phyloP scores from a whole-genome alignment of 345 rosid species.

The Hibiscus tridactylites region DNA sequence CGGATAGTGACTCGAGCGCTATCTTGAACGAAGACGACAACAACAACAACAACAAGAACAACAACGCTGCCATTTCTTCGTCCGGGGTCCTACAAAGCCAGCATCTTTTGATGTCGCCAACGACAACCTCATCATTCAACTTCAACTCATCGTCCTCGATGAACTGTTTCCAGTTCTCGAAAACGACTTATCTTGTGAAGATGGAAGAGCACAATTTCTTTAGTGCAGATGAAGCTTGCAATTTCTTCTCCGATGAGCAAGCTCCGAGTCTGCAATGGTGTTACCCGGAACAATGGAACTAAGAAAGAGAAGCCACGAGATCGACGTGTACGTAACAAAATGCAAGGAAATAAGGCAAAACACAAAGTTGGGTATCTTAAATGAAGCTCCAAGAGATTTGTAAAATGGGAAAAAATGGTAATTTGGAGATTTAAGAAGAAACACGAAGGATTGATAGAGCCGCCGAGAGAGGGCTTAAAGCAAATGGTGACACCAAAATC shows the following conservation, averaged over 20 bases:
- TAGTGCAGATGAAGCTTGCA: constrained; percentile 68
- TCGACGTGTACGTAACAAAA: not conserved
- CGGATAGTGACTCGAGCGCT: constrained; percentile 86
- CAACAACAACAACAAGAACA: constrained; percentile 19
- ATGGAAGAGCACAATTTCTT: constrained; percentile 78
- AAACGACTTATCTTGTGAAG: constrained; percentile 41
- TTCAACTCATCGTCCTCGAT: constrained; percentile 10
- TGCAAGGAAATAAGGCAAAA: not conserved
- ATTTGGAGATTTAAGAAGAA: not conserved
- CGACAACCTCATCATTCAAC: not conserved
- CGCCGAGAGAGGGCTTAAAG: not conserved
- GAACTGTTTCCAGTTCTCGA: constrained; percentile 23
- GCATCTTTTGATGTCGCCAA: constrained; percentile 24
- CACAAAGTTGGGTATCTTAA: not conserved
- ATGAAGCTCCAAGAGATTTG: not conserved
- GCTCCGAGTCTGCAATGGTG: constrained; percentile 80
- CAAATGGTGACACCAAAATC: constrained; percentile 18
- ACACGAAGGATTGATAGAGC: not conserved
- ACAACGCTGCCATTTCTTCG: constrained; percentile 35
- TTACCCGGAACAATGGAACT: constrained; percentile 53
- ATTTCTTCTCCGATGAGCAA: constrained; percentile 80
- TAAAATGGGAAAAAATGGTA: not conserved
- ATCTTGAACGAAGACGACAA: constrained; percentile 62
- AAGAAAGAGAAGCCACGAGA: not conserved
- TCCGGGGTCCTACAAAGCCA: constrained; percentile 29